Base-by-base conservation (phyloP, 2,329 filamentous ascomycete genomes). In the Pseudovirgaria hyperparasitica region DNA sequence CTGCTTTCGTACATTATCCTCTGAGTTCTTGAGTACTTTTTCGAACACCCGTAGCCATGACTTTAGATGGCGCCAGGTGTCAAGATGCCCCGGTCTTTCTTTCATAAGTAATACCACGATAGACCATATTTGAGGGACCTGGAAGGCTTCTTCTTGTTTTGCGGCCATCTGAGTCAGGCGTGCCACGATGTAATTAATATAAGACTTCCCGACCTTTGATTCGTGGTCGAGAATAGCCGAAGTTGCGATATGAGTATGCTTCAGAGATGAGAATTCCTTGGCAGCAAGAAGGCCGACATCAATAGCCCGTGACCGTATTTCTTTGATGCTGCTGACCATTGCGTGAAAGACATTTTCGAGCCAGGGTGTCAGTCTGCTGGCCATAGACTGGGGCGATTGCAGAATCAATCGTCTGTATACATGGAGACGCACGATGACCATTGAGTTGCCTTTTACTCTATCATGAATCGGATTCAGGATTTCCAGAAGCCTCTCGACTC, bases 61-160 rank as follows among this genome's bases (percentile, higher is more conserved):
- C 16, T 64, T 68, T 35, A 84, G 73, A 43, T 79, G 71, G 17
- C 76, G 65, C 81, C 87, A 96, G 19, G 59, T 52, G 15, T 69
- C 57, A 48, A 75, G 37, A 60, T 72, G 44, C 61, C 63, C 37
- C 50, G 73, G 53, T 56, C 72, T 56, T 34, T 54, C 62, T 28
- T 79, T 73, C 25, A 94, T 61, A 29, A 93, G 72, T 2, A 93
- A 65, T 5, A 87, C 72, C 3, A 92, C 62, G 19, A 84, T 70
- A 32, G 80, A 79, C 87, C 87, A 96, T 13, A 96, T 82, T 38
- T 85, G 80, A 5, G 90, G 86, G 1, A 92, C 85, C 20, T 72
- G 63, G 0, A 64, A 52, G 7, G 70, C 71, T 13, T 71, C 67
- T 9, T 73, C 67, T 36, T 73, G 68, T 15, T 58, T 55, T 5